Evolutionary conservation across 768 basidiomycete species (phyloP).

Genomic region (Hericium erinaceus): DNA sequence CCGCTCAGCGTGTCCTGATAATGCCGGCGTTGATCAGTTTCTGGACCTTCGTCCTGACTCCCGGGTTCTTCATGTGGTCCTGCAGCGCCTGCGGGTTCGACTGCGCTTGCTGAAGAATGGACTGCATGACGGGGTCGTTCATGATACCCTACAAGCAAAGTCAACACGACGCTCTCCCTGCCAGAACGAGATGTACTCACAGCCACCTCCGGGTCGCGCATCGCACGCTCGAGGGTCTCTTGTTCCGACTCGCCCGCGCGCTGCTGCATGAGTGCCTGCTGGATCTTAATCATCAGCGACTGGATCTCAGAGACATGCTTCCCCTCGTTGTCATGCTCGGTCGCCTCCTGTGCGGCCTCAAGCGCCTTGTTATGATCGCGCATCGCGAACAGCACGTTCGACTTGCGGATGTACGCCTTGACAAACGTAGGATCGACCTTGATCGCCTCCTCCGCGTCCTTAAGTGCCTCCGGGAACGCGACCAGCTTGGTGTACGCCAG

Average conservation of each 20-base stretch:
- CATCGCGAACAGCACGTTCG: constrained; percentile 79
- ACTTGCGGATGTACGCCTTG: constrained; percentile 94
- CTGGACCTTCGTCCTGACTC: constrained; percentile 71
- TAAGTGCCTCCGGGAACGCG: constrained; percentile 91
- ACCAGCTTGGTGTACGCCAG: constrained; percentile 93
- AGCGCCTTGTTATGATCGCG: constrained; percentile 85
- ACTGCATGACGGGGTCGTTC: constrained; percentile 88
- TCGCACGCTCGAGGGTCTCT: constrained; percentile 85
- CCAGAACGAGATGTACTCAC: constrained; percentile 35
- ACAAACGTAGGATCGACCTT: constrained; percentile 85
- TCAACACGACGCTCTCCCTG: not conserved
- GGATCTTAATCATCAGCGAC: constrained; percentile 69
- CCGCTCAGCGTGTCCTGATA: constrained; percentile 65
- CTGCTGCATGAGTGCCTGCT: constrained; percentile 70
- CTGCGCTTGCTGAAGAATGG: constrained; percentile 92
- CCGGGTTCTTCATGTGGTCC: constrained; percentile 94
- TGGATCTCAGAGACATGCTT: constrained; percentile 82
- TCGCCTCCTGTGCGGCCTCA: constrained; percentile 71
- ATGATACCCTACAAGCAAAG: constrained; percentile 53
- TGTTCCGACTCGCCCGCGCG: constrained; percentile 84
- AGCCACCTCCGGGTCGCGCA: constrained; percentile 95
- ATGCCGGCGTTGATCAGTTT: constrained; percentile 91
- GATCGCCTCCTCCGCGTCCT: constrained; percentile 92
- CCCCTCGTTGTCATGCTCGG: constrained; percentile 65
- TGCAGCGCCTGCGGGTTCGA: constrained; percentile 78